These are phyloP conservation scores for Paramecium caudatum DNA, from an alignment of 73 alveolate species.

Conservation along the genomic window DNA sequence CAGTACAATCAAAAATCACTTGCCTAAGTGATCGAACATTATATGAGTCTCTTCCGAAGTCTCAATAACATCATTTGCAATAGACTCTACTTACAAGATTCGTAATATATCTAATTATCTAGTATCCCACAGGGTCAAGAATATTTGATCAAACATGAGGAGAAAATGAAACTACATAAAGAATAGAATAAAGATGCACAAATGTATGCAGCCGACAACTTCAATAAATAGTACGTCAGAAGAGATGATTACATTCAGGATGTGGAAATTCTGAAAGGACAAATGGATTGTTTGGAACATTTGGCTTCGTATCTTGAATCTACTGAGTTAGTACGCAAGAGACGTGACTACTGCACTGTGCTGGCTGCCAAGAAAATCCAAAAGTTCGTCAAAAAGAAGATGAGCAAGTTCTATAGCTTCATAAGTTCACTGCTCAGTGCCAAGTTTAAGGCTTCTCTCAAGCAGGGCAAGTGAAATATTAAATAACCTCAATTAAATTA, in stretches of 20 bases:
- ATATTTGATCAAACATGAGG: not conserved
- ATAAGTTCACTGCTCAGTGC: conserved; percentile 54
- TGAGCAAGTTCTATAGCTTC: conserved; percentile 58
- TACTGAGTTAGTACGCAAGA: not conserved
- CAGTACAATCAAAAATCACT: not conserved
- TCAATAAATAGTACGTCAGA: conserved; percentile 24
- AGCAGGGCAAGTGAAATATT: conserved; percentile 45
- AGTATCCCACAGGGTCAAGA: conserved; percentile 21
- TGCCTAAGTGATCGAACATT: conserved; percentile 1
- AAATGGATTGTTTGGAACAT: conserved; percentile 46
- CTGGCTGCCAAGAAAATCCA: conserved; percentile 8
- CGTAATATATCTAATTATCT: not conserved
- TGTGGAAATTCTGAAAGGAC: not conserved
- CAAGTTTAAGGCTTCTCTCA: conserved; percentile 49
- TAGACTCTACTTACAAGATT: conserved; percentile 27
- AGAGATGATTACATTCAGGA: conserved; percentile 57
- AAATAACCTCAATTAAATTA: conserved; percentile 8
- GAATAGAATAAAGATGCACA: conserved; percentile 47
- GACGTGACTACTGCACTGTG: not conserved
- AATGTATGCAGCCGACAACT: not conserved
- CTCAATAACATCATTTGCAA: not conserved
- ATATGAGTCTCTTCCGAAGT: conserved; percentile 40
- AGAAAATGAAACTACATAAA: conserved; percentile 15
- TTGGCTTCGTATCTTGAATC: not conserved
- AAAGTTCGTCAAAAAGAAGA: conserved; percentile 45